Evolutionary conservation across 371 early-diverging fungal species (phyloP).

Genomic region (Rhizopus arrhizus): DNA sequence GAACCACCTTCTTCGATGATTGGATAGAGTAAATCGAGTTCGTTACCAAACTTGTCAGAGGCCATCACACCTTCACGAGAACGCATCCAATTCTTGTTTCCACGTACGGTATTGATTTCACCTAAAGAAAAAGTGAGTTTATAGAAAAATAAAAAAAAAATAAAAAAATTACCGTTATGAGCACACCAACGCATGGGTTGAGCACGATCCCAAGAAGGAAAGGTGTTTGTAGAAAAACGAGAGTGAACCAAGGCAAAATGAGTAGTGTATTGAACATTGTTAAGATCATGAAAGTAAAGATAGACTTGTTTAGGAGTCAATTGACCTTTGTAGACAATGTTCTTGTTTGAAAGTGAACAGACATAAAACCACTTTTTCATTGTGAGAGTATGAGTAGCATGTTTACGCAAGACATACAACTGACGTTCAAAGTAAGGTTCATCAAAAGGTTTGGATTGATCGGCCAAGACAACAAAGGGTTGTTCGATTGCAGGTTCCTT

Average conservation of each 20-base stretch:
- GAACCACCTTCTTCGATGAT: conserved; percentile 97
- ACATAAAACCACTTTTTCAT: conserved; percentile 92
- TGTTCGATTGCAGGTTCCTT: conserved; percentile 94
- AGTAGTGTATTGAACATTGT: conserved; percentile 75
- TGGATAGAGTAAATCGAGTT: conserved; percentile 85
- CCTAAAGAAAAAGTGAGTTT: conserved; percentile 47
- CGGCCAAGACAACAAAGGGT: conserved; percentile 79
- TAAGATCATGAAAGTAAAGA: conserved; percentile 87
- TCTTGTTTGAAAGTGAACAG: conserved; percentile 90
- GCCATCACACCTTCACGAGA: conserved; percentile 94
- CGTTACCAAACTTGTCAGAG: conserved; percentile 76
- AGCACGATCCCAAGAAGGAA: conserved; percentile 97
- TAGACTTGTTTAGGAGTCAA: conserved; percentile 93
- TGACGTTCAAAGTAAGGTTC: conserved; percentile 80
- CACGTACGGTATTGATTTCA: conserved; percentile 97
- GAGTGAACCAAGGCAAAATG: conserved; percentile 97
- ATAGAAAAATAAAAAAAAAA: neutral
- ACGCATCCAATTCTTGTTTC: conserved; percentile 99
- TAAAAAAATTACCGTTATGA: conserved; percentile 84
- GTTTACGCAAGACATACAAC: conserved; percentile 89
- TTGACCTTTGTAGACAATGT: conserved; percentile 96
- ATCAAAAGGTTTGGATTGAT: conserved; percentile 56
- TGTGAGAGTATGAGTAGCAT: conserved; percentile 77
- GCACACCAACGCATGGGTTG: conserved; percentile 97
- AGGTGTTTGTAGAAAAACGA: conserved; percentile 98